Conservation (phyloP, 108 stramenopile genomes). For the Mediolabrus comicus region DNA sequence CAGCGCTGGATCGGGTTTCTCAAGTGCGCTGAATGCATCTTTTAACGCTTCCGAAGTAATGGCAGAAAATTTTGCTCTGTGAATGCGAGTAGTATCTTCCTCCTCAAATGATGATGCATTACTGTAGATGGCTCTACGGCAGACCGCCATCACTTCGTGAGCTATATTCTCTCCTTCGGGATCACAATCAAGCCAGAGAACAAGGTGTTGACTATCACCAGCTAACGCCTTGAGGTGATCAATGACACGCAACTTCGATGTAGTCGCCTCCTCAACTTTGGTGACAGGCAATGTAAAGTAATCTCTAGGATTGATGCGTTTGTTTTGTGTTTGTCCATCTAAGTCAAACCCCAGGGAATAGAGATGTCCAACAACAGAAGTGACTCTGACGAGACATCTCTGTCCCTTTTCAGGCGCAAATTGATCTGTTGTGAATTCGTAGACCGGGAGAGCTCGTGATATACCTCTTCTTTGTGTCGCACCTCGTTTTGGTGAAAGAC, state of each 20-base stretch:
- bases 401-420: constrained; percentile 10
- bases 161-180: constrained; percentile 73
- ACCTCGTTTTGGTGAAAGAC: constrained; percentile 15
- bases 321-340: constrained; percentile 38
- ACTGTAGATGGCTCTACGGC: constrained; percentile 11
- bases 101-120: neutral
- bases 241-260: constrained; percentile 32
- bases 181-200: constrained; percentile 65
- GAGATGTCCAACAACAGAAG: constrained; percentile 70
- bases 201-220: constrained; percentile 28
- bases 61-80: constrained; percentile 71
- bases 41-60: constrained; percentile 59
- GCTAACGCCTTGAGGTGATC: constrained; percentile 48
- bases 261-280: constrained; percentile 23
- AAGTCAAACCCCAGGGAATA: constrained; percentile 68
- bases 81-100: constrained; percentile 28
- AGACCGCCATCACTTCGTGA: constrained; percentile 56
- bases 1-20: constrained; percentile 47
- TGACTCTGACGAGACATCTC: constrained; percentile 41
- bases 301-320: constrained; percentile 48
- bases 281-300: constrained; percentile 38
- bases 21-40: constrained; percentile 49
- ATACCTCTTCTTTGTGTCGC: constrained; percentile 22
- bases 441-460: constrained; percentile 32
- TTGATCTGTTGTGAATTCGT: constrained; percentile 21